These are phyloP conservation scores for Claviceps pazoutovae DNA, from an alignment of 2,329 filamentous ascomycete genomes.

Conservation along the genomic window DNA sequence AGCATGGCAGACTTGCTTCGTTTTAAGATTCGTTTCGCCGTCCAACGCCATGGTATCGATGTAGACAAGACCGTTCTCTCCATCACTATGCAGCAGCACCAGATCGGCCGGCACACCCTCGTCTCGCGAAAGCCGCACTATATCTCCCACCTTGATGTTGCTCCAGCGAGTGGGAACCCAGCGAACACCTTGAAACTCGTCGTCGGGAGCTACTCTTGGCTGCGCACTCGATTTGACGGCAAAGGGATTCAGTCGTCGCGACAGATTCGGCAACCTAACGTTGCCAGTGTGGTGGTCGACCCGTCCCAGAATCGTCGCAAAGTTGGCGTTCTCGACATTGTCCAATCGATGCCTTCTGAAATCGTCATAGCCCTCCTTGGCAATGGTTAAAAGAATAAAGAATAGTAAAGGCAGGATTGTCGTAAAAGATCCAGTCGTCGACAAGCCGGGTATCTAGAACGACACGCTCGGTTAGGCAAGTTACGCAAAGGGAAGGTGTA, in stretches of 20 bases:
- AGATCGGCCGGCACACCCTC: conserved; percentile 75
- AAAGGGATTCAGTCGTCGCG: conserved; percentile 21
- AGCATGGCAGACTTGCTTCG: conserved; percentile 52
- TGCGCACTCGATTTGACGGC: conserved; percentile 15
- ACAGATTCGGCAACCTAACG: conserved; percentile 10
- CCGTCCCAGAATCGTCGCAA: conserved; percentile 30
- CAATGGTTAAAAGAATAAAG: conserved; percentile 67
- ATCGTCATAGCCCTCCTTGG: conserved; percentile 81
- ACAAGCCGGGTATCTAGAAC: conserved; percentile 47
- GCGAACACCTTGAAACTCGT: conserved; percentile 45
- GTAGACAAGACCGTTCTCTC: conserved; percentile 67
- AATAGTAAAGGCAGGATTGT: conserved; percentile 62
- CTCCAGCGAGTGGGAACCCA: conserved; percentile 37
- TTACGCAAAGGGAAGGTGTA: neutral
- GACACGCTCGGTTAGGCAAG: neutral
- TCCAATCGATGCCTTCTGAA: conserved; percentile 67
- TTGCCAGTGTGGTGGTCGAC: conserved; percentile 20
- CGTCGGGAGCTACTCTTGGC: conserved; percentile 26
- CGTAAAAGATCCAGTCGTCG: conserved; percentile 62
- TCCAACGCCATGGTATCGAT: conserved; percentile 77
- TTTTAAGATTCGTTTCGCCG: conserved; percentile 71
- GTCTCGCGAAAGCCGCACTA: conserved; percentile 45
- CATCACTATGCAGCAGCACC: conserved; percentile 61
- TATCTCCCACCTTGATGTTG: conserved; percentile 34
- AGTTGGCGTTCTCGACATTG: conserved; percentile 59